A percentile compares a stretch with the other conserved stretches of the same genome.
Evolutionary conservation across 768 basidiomycete genomes (phyloP).

Genomic region (Mycena floridula): DNA sequence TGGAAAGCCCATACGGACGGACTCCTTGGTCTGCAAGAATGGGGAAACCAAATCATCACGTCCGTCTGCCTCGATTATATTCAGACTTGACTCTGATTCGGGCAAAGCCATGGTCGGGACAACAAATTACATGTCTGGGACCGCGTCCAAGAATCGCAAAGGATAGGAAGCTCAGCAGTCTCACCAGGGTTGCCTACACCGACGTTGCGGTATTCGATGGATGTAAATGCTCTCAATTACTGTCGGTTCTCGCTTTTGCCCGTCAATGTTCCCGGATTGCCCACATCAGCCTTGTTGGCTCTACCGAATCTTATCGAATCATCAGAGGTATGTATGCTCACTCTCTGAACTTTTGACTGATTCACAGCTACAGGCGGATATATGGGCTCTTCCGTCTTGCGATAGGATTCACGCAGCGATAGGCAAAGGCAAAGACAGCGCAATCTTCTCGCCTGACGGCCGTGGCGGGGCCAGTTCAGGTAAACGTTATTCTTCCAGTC

Average conservation of each 20-base stretch:
- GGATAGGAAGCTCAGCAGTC: constrained; percentile 54
- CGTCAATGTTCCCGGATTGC: constrained; percentile 4
- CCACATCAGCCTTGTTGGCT: constrained; percentile 72
- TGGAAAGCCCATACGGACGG: constrained; percentile 82
- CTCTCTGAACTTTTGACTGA: not conserved
- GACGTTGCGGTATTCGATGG: constrained; percentile 58
- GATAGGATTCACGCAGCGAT: constrained; percentile 80
- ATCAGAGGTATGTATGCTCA: constrained; percentile 50
- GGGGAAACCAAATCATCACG: constrained; percentile 66
- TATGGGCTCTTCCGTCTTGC: constrained; percentile 72
- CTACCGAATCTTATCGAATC: constrained; percentile 90
- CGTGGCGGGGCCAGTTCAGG: constrained; percentile 54
- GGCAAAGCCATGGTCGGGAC: constrained; percentile 71
- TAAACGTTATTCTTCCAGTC: constrained; percentile 12
- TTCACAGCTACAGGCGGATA: constrained; percentile 57
- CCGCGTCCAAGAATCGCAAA: constrained; percentile 34
- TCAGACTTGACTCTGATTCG: not conserved
- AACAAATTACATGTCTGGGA: constrained; percentile 80
- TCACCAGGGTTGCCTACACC: constrained; percentile 45
- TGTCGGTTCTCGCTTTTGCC: constrained; percentile 78
- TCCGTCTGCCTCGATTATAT: constrained; percentile 33
- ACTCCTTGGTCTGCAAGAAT: constrained; percentile 76
- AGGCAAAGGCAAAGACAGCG: constrained; percentile 45
- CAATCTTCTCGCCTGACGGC: constrained; percentile 35
- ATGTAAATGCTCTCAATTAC: constrained; percentile 91